These are phyloP conservation scores for Spizellomyces punctatus DNA, from an alignment of 192 early-diverging fungal species.

Conservation along the genomic window DNA sequence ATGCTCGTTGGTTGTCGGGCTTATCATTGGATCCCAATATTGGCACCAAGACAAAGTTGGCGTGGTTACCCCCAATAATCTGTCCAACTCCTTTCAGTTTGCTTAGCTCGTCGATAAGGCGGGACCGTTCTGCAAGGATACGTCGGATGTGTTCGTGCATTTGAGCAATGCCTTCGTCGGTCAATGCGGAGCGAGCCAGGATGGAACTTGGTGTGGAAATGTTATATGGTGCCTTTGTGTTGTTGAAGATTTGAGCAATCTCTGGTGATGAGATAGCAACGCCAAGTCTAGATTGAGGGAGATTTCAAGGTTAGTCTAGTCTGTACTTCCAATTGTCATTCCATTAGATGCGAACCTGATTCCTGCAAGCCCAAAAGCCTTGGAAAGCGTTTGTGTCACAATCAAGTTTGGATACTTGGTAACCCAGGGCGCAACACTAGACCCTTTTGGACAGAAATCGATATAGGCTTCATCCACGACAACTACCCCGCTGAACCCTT, in stretches of 20 bases:
- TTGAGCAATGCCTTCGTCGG: constrained; percentile 60
- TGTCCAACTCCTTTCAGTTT: constrained; percentile 67
- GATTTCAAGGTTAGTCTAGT: background rate
- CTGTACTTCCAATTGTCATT: background rate
- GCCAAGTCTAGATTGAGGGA: constrained; percentile 64
- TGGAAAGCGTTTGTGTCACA: constrained; percentile 97
- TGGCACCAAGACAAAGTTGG: constrained; percentile 93
- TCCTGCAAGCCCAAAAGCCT: constrained; percentile 97
- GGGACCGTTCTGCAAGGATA: constrained; percentile 68
- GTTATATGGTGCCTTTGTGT: constrained; percentile 99
- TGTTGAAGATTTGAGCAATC: constrained; percentile 90
- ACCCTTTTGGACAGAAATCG: constrained; percentile 82
- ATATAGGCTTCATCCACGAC: constrained; percentile 99
- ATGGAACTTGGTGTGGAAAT: constrained; percentile 85
- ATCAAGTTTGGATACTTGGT: constrained; percentile 87
- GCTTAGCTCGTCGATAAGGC: constrained; percentile 65
- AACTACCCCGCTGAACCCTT: constrained; percentile 79
- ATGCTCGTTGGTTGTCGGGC: constrained; percentile 73
- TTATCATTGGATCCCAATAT: constrained; percentile 67
- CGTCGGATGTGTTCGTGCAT: constrained; percentile 66
- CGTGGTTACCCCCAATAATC: constrained; percentile 86
- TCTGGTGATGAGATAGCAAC: constrained; percentile 78
- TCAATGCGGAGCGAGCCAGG: constrained; percentile 79
- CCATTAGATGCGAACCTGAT: constrained; percentile 65
- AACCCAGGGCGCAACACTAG: constrained; percentile 79